Base-by-base conservation (phyloP, 306 rosid genomes). In the Heteromeles arbutifolia region DNA sequence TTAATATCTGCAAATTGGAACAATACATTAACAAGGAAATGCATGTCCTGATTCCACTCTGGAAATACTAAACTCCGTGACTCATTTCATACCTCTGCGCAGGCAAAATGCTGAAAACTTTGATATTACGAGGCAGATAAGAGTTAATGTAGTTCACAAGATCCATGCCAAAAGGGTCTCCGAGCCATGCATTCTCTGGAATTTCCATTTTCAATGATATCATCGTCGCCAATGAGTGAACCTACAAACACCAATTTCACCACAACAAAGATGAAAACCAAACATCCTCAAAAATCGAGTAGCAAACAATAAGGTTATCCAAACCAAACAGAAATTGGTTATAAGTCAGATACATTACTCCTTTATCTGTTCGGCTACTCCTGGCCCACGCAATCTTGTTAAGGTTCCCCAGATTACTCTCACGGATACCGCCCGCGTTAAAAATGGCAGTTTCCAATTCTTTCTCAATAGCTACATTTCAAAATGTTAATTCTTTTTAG, bases 321-420 rank as follows among this genome's bases (percentile, higher is more conserved):
- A 53, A 17, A 72, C 78, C 19, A 62, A 24, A 76, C 45, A 32
- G 37, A 74, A 70, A 7, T 1, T 54, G 74, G 79, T 14, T 19
- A 69, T 24, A 50, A 67, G 76, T 74, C 70, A 69, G 74, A 29
- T 18, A 0, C 83, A 34, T 89, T 92, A 95, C 98, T 76, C 98
- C 97, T 89, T 95, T 95, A 86, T 95, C 97, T 4, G 96, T 95
- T 43, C 98, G 86, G 86, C 98, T 95, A 56, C 97, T 95, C 88
- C 96, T 87, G 29, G 93, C 95, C 97, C 96, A 95, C 21, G 88
- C 83, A 63, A 95, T 90, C 72, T 90, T 95, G 70, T 89, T 75
- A 56, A 95, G 86, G 81, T 95, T 80, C 78, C 97, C 96, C 14
- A 82, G 89, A 81, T 95, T 95, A 78, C 93, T 88, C 2, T 92